Percentiles rank a stretch among this genome's conserved stretches.
phyloP scores from a whole-genome alignment of 169 alveolate genomes.

The Plasmodium cynomolgi region DNA sequence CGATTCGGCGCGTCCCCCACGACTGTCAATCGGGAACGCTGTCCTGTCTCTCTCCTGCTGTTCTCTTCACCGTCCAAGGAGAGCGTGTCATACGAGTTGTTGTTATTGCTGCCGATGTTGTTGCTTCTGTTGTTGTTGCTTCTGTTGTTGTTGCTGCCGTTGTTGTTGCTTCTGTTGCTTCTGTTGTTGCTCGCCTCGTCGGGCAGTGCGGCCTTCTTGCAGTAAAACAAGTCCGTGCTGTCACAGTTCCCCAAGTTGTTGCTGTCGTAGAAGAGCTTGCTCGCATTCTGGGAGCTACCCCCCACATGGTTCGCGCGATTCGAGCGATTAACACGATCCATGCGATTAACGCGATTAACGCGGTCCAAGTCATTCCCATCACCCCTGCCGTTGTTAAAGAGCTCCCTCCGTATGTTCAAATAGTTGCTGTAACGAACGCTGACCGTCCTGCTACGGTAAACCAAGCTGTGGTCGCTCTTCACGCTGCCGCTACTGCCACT shows the following conservation, averaged over 20 bases:
- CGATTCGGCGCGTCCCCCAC: not conserved
- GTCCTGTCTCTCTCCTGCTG: not conserved
- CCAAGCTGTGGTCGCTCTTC: slow-evolving; percentile 21
- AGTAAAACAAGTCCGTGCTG: slow-evolving; percentile 37
- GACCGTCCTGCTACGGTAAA: not conserved
- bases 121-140: no score
- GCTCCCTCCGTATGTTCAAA: slow-evolving; percentile 14
- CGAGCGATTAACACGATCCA: not conserved
- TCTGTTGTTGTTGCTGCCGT: no score
- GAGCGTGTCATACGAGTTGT: not conserved
- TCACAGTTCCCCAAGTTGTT: slow-evolving; percentile 12
- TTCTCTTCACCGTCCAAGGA: not conserved
- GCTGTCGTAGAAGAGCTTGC: slow-evolving; percentile 32
- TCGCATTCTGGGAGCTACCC: not conserved
- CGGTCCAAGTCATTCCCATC: not conserved
- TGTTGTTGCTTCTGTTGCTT: no score
- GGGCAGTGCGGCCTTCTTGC: not conserved
- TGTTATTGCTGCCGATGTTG: no score
- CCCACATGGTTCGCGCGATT: no score
- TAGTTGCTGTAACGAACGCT: slow-evolving; percentile 12
- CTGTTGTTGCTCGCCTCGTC: not conserved
- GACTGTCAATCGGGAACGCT: not conserved
- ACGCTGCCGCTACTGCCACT: not conserved
- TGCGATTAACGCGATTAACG: not conserved
- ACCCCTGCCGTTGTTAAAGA: not conserved